Percentiles rank a stretch among this genome's conserved stretches.
Evolutionary conservation across 2,329 filamentous ascomycete genomes (phyloP).

Genomic region (Apiospora phragmitis): DNA sequence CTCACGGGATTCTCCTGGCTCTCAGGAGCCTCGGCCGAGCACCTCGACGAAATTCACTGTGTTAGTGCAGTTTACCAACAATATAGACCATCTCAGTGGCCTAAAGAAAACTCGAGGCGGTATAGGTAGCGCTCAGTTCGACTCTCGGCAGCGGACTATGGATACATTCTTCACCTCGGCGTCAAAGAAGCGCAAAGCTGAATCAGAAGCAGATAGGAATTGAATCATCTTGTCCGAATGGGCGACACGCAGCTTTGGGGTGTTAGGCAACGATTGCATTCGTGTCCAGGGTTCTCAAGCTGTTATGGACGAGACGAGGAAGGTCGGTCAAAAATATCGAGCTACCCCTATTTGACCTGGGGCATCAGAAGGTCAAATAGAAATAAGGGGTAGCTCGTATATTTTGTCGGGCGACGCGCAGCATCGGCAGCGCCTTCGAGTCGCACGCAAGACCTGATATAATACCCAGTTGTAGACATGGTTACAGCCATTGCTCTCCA

Average conservation of each 20-base stretch:
- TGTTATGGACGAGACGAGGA: too few relatives aligned
- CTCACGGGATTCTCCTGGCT: too few relatives aligned
- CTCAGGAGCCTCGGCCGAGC: neutral
- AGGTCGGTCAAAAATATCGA: too few relatives aligned
- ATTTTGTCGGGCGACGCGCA: too few relatives aligned
- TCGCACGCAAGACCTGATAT: neutral
- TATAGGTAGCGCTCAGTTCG: constrained; percentile 75
- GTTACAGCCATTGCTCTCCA: neutral
- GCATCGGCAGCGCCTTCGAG: neutral
- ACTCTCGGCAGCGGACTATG: constrained; percentile 74
- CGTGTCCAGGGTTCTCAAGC: too few relatives aligned
- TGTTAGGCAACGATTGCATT: too few relatives aligned
- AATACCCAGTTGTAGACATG: neutral
- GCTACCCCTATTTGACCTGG: too few relatives aligned
- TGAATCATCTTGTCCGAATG: constrained; percentile 9
- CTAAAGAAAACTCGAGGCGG: constrained; percentile 81
- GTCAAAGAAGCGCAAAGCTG: constrained; percentile 50
- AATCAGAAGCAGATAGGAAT: constrained; percentile 21
- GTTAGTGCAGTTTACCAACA: constrained; percentile 59
- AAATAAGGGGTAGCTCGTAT: too few relatives aligned
- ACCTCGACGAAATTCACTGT: constrained; percentile 40
- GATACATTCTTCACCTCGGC: constrained; percentile 67
- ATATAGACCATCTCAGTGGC: constrained; percentile 67
- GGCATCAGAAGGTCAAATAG: too few relatives aligned
- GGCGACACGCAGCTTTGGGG: too few relatives aligned